Conservation (phyloP, 257 asterid genomes). For the Primulina tabacum region DNA sequence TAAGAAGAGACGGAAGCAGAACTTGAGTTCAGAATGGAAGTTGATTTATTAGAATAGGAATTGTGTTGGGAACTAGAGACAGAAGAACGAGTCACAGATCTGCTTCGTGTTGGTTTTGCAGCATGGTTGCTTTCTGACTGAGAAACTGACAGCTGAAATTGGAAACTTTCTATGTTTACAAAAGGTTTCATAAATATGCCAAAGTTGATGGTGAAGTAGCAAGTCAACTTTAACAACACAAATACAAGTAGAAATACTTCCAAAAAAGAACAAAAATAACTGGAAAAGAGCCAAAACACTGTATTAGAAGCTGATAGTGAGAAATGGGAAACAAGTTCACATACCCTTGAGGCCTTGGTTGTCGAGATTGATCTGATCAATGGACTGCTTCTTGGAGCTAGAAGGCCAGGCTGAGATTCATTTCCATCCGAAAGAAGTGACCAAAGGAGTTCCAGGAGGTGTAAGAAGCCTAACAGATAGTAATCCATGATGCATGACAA, state of each 20-base stretch:
- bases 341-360: constrained; percentile 88
- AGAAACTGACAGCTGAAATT: constrained; percentile 79
- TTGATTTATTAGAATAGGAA: constrained; percentile 63
- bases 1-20: constrained; percentile 95
- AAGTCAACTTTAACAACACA: constrained; percentile 4
- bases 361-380: constrained; percentile 65
- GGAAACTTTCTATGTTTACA: constrained; percentile 14
- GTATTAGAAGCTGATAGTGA: constrained; percentile 15
- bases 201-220: background rate
- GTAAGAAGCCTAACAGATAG: constrained; percentile 82
- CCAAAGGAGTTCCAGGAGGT: constrained; percentile 98
- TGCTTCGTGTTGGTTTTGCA: constrained; percentile 70
- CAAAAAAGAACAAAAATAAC: constrained; percentile 4
- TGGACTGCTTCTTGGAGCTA: constrained; percentile 67
- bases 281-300: constrained; percentile 19
- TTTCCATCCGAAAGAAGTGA: constrained; percentile 64
- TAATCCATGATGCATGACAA: constrained; percentile 7
- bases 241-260: constrained; percentile 10
- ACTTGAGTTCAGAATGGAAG: constrained; percentile 81
- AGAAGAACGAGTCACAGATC: constrained; percentile 83
- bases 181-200: background rate
- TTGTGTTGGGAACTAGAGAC: constrained; percentile 64
- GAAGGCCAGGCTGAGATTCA: constrained; percentile 51
- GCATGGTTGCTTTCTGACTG: constrained; percentile 77
- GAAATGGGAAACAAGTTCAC: constrained; percentile 25